Conservation (phyloP, 2,329 filamentous ascomycete genomes). For the Monosporascus sp. region DNA sequence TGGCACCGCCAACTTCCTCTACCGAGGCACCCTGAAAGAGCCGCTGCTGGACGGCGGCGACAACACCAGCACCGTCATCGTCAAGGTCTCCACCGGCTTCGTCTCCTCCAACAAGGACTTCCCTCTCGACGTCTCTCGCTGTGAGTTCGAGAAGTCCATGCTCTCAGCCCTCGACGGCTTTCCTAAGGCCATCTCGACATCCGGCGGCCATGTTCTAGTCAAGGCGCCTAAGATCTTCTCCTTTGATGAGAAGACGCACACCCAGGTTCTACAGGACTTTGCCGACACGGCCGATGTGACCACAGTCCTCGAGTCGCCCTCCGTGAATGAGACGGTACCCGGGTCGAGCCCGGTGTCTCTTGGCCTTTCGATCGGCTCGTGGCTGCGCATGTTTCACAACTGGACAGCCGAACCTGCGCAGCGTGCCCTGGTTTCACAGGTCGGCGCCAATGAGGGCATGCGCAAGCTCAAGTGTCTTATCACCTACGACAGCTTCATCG, state of each 20-base stretch:
- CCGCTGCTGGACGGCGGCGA: slow-evolving; percentile 18
- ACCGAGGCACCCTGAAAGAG: slow-evolving; percentile 28
- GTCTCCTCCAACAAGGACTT: slow-evolving; percentile 30
- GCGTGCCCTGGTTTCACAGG: slow-evolving; percentile 6
- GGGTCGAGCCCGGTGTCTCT: slow-evolving; percentile 14
- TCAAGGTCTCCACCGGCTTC: slow-evolving; percentile 33
- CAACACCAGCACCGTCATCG: slow-evolving; percentile 21
- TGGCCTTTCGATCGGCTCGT: slow-evolving; percentile 23
- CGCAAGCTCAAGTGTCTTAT: slow-evolving; percentile 31
- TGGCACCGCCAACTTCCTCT: slow-evolving; percentile 38
- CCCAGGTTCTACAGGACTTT: slow-evolving; percentile 33
- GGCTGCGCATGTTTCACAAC: slow-evolving; percentile 32
- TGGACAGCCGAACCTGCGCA: slow-evolving; percentile 25
- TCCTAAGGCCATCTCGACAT: slow-evolving; percentile 5
- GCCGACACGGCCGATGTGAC: slow-evolving; percentile 29
- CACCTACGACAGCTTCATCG: slow-evolving; percentile 32
- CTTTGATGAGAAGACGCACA: slow-evolving; percentile 27
- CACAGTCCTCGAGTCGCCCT: slow-evolving; percentile 20
- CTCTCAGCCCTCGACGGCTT: slow-evolving; percentile 22
- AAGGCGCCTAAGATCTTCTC: slow-evolving; percentile 29
- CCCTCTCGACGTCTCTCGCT: slow-evolving; percentile 29
- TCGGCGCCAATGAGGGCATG: slow-evolving; percentile 29
- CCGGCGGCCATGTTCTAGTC: slow-evolving; percentile 6
- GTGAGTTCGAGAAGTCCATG: slow-evolving; percentile 30
- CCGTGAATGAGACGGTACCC: slow-evolving; percentile 7